Evolutionary conservation across 495 filamentous ascomycete genomes (phyloP), one percentile per base, ranked within the genome.

Genomic region (Amniculicola lignicola): DNA sequence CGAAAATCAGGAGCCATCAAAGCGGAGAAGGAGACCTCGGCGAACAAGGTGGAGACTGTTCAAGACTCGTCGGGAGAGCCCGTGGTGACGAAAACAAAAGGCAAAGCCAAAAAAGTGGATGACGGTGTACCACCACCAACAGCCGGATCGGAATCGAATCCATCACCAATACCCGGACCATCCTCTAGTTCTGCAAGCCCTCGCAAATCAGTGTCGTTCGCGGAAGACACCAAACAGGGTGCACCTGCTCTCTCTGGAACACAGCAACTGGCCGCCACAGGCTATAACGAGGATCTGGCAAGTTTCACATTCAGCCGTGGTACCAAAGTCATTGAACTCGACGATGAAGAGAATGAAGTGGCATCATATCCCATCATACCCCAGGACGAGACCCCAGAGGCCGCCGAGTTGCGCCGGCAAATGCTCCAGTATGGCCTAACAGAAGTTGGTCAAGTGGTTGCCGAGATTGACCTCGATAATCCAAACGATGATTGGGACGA

Each of bases 341-440:
- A 69, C 33, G 69, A 71, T 2, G 54, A 70, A 33, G 70, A 71
- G 35, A 52, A 70, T 11, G 61, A 62, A n/a, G 41, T 70, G 4
- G 54, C 45, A 2, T 54, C 49, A 18, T 64, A 61, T 11, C 67
- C 71, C 3, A 54, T 73, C 18, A 62, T 74, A 4, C 76, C 77
- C 36, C 52, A 81, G 0, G 75, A 87, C 48, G 94, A 98, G 62
- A 81, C 87, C 0, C 69, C 76, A 2, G 90, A 95, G 57, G 91
- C 95, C 65, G 84, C 87, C 9, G 74, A 75, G n/a, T 69, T 95
- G 2, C 87, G 94, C 10, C 81, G 85, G 48, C 82, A 96, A 60
- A 97, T 98, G 93, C 71, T 96, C n/a, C 75, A 87, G 54, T 97
- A 96, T 63, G 84, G 84, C 40, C 80, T 93, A 68, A 70, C 82